Conservation (phyloP, 2,329 filamentous ascomycete species). For the Penicillium sclerotiorum region DNA sequence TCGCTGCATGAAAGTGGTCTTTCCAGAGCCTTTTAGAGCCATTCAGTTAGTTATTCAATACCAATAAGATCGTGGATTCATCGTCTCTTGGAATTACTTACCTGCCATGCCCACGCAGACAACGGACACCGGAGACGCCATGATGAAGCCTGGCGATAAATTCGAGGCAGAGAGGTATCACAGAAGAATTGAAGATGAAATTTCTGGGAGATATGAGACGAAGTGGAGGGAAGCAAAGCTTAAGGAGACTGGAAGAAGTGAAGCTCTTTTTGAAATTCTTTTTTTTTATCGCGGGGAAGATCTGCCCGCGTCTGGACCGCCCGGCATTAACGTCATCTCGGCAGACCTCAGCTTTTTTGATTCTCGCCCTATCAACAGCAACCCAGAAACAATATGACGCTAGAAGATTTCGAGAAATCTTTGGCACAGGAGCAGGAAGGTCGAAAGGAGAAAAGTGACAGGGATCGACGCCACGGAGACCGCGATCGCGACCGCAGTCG, state of each 20-base stretch:
- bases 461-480: conserved; percentile 36
- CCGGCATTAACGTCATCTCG: conserved; percentile 39
- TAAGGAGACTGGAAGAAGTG: conserved; percentile 3
- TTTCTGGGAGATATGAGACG: neutral
- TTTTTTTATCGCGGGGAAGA: conserved; percentile 34
- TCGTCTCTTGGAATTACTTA: too few relatives aligned
- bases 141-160: conserved; percentile 27
- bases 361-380: conserved; percentile 12
- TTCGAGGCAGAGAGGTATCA: neutral
- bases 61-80: too few relatives aligned
- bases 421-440: conserved; percentile 62
- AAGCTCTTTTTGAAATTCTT: conserved; percentile 29
- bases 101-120: conserved; percentile 98
- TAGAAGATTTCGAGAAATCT: conserved; percentile 77
- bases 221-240: neutral
- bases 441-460: conserved; percentile 41
- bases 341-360: conserved; percentile 25
- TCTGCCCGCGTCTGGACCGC: conserved; percentile 32
- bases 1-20: conserved; percentile 99
- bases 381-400: conserved; percentile 50
- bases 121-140: conserved; percentile 66
- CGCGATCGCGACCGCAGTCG: conserved; percentile 46
- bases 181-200: conserved; percentile 8
- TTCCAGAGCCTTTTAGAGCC: conserved; percentile 72
- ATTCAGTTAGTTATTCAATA: conserved; percentile 3